Percentiles rank a stretch among this genome's conserved stretches.
phyloP scores from a whole-genome alignment of 257 asterid genomes.

The Solanum phureja region DNA sequence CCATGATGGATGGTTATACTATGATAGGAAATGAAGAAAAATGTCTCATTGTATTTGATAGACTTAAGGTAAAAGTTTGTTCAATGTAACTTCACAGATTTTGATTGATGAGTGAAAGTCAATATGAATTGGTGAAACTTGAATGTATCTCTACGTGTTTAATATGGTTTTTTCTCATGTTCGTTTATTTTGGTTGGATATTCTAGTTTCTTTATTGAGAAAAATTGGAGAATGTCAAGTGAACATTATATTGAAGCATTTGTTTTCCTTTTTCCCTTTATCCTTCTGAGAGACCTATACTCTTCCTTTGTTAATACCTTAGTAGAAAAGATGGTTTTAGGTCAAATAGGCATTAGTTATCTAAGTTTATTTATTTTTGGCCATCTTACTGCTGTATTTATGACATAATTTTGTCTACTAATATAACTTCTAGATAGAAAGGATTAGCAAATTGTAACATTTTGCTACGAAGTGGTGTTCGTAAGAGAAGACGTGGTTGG shows the following conservation, averaged over 20 bases:
- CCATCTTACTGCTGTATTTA: neutral
- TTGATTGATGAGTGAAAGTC: neutral
- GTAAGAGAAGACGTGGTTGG: neutral
- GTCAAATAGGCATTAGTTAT: neutral
- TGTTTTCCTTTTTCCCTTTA: neutral
- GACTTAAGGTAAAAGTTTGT: conserved; percentile 53
- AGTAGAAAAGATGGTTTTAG: neutral
- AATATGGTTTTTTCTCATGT: neutral
- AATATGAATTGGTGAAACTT: neutral
- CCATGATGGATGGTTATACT: conserved; percentile 98
- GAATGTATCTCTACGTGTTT: neutral
- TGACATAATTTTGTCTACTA: neutral
- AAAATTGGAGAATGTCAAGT: neutral
- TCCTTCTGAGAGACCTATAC: neutral
- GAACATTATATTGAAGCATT: neutral
- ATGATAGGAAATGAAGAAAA: conserved; percentile 61
- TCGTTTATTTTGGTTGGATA: neutral
- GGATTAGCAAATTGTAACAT: neutral
- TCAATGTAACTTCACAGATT: neutral
- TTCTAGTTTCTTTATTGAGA: neutral
- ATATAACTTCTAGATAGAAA: neutral
- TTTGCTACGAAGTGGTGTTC: neutral
- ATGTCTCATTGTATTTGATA: conserved; percentile 73
- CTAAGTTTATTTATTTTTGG: neutral
- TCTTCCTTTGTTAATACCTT: neutral